Evolutionary conservation across 106 monocot genomes (phyloP).

Genomic region (Dendrobium nobile): DNA sequence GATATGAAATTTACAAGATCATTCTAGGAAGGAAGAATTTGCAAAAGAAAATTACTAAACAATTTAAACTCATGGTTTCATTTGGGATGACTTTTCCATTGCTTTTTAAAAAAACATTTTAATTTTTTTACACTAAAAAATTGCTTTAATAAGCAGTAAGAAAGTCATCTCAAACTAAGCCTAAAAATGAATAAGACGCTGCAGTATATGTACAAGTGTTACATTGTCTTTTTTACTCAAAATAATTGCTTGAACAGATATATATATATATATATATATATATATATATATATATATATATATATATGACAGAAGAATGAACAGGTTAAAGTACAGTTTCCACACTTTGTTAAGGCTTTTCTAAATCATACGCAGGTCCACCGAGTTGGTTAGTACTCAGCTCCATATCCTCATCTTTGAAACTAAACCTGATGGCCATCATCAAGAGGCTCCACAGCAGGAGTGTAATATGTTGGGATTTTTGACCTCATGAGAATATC

Average conservation of each 20-base stretch:
- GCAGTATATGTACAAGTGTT: neutral
- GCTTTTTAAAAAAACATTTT: too few species aligned
- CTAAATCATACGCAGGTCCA: neutral
- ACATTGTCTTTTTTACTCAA: neutral
- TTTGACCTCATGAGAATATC: slow-evolving; percentile 9
- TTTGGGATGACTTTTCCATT: too few species aligned
- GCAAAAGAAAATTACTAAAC: neutral
- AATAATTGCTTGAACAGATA: neutral
- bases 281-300: too few species aligned
- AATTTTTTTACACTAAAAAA: too few species aligned
- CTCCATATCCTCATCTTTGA: neutral
- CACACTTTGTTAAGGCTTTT: neutral
- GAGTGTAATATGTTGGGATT: neutral
- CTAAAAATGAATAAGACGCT: neutral
- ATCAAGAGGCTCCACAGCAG: neutral
- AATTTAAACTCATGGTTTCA: too few species aligned
- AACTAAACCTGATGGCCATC: slow-evolving; percentile 13
- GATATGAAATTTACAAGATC: neutral
- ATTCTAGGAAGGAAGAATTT: neutral
- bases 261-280: too few species aligned
- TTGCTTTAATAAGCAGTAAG: too few species aligned
- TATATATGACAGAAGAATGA: neutral
- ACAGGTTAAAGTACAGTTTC: neutral
- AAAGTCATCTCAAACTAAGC: too few species aligned
- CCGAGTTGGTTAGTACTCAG: neutral